A percentile compares a stretch with the other conserved stretches of the same genome.
Evolutionary conservation across 192 early-diverging fungal species (phyloP).

Genomic region (Umbelopsis vinacea): DNA sequence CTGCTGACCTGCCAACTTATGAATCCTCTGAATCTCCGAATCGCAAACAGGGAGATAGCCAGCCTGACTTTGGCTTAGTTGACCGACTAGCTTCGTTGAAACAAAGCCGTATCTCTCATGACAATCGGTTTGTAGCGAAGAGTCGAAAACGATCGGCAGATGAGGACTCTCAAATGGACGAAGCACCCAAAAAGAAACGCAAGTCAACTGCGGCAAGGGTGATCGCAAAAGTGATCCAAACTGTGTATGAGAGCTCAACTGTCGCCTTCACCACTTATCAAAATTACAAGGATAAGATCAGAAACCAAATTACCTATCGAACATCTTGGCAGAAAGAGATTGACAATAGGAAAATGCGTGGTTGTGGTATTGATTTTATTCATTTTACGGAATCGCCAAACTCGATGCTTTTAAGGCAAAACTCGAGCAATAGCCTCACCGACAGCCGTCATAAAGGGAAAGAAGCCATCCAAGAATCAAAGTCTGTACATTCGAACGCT

Average conservation of each 20-base stretch:
- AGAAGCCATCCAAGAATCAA: not conserved
- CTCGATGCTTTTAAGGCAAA: not conserved
- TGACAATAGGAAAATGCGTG: slow-evolving; percentile 5
- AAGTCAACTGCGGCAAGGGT: slow-evolving; percentile 8
- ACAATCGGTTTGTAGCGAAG: not conserved
- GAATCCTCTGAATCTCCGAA: not conserved
- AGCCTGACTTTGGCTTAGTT: not conserved
- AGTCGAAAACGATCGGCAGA: slow-evolving; percentile 7
- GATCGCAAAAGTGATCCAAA: not conserved
- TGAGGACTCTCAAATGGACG: not conserved
- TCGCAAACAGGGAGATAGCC: not conserved
- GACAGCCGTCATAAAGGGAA: not conserved
- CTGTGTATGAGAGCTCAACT: not conserved
- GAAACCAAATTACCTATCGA: not conserved
- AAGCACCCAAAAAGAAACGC: not conserved
- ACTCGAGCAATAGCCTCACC: not conserved
- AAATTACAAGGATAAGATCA: not conserved
- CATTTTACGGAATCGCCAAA: not conserved
- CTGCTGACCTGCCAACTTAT: slow-evolving; percentile 2
- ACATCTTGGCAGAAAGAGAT: not conserved
- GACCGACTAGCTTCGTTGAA: slow-evolving; percentile 1
- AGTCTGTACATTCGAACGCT: not conserved
- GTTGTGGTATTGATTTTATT: not conserved
- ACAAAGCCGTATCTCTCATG: not conserved
- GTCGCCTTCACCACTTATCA: not conserved